phyloP scores from a whole-genome alignment of 2,329 filamentous ascomycete species.

The Colletotrichum incanum region DNA sequence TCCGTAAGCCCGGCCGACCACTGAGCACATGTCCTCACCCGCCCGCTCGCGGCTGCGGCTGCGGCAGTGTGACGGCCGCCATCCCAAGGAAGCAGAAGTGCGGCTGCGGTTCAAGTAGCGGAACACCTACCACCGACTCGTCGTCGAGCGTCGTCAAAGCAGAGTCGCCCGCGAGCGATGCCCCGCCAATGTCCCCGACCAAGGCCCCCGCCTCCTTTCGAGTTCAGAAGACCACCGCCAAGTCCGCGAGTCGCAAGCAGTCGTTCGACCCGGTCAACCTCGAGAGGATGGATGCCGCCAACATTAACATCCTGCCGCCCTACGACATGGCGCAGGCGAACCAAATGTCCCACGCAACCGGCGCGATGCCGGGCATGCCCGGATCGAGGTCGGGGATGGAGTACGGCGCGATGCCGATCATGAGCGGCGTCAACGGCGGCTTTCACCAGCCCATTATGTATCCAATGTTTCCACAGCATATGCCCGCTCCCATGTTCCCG shows the following conservation, averaged over 20 bases:
- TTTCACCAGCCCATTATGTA: constrained; percentile 42
- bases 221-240: constrained; percentile 61
- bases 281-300: constrained; percentile 68
- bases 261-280: constrained; percentile 66
- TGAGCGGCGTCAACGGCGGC: constrained; percentile 38
- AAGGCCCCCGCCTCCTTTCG: constrained; percentile 58
- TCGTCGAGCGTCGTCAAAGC: constrained; percentile 43
- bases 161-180: constrained; percentile 50
- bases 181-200: constrained; percentile 53
- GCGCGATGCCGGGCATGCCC: constrained; percentile 45
- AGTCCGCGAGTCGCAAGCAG: constrained; percentile 59
- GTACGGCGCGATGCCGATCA: constrained; percentile 40
- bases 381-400: constrained; percentile 33
- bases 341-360: constrained; percentile 44
- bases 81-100: constrained; percentile 73
- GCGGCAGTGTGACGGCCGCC: constrained; percentile 75
- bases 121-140: constrained; percentile 41
- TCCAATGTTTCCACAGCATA: constrained; percentile 37
- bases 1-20: constrained; percentile 80
- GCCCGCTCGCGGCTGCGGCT: constrained; percentile 73
- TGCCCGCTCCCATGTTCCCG: constrained; percentile 30
- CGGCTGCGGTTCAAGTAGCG: constrained; percentile 60
- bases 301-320: constrained; percentile 64
- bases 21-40: constrained; percentile 80
- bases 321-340: constrained; percentile 45